Conservation (phyloP, 805 yeast genomes). For the Wickerhamomyces chaumierensis region DNA sequence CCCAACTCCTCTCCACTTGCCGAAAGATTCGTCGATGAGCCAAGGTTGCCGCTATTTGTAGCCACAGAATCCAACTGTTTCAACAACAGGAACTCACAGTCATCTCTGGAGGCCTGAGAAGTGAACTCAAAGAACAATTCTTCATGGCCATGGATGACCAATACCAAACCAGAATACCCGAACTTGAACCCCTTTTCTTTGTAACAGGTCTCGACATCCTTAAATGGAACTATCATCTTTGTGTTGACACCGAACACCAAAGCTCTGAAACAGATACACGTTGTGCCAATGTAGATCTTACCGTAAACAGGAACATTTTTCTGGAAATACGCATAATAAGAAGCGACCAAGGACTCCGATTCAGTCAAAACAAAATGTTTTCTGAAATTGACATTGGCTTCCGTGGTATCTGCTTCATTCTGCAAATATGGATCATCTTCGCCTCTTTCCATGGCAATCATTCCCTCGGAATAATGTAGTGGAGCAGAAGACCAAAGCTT, state of each 20-base stretch:
- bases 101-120: constrained; percentile 54
- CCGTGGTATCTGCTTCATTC: constrained; percentile 29
- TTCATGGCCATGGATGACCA: constrained; percentile 65
- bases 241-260: constrained; percentile 69
- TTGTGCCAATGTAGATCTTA: constrained; percentile 60
- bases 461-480: constrained; percentile 41
- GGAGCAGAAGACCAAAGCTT: constrained; percentile 51
- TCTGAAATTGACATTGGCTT: constrained; percentile 48
- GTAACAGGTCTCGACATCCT: constrained; percentile 58
- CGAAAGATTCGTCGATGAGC: constrained; percentile 3
- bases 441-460: constrained; percentile 25
- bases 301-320: constrained; percentile 76
- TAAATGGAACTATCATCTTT: constrained; percentile 70
- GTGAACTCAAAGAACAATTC: constrained; percentile 71
- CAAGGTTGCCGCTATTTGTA: neutral
- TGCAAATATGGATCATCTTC: constrained; percentile 39
- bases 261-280: constrained; percentile 69
- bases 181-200: constrained; percentile 61
- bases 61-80: constrained; percentile 33
- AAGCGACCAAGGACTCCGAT: constrained; percentile 42
- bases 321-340: constrained; percentile 60
- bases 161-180: constrained; percentile 58
- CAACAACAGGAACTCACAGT: constrained; percentile 46
- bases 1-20: constrained; percentile 25
- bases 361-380: constrained; percentile 53